A percentile compares a stretch with the other conserved stretches of the same genome.
These are phyloP conservation scores for Ustilago hordei DNA, from an alignment of 1,284 basidiomycete species.

Conservation along the genomic window DNA sequence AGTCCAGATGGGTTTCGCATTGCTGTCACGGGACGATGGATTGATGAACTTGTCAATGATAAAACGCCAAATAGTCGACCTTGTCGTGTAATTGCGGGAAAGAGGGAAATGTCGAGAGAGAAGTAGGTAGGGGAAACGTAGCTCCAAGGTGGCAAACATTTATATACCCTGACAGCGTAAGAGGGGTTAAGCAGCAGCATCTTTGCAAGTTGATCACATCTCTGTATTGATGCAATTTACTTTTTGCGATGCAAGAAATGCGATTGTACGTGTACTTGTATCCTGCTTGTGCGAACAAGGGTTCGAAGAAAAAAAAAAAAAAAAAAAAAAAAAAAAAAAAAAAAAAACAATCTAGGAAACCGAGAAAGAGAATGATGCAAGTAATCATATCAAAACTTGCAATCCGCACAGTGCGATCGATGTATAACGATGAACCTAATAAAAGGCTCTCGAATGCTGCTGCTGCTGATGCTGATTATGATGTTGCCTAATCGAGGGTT, in stretches of 20 bases:
- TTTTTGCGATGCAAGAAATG: too few species aligned
- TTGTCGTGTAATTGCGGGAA: neutral
- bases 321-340: too few species aligned
- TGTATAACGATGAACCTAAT: neutral
- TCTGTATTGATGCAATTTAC: too few species aligned
- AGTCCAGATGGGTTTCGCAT: slow-evolving; percentile 40
- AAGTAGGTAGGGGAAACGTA: neutral
- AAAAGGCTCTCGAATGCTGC: slow-evolving; percentile 1
- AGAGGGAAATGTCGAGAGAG: neutral
- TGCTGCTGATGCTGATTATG: neutral
- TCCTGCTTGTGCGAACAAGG: neutral
- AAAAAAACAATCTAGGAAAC: neutral
- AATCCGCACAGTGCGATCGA: neutral
- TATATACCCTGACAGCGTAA: neutral
- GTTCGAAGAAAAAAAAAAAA: too few species aligned
- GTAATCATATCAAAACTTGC: neutral
- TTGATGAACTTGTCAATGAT: slow-evolving; percentile 21
- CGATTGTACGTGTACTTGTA: too few species aligned
- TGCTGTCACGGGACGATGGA: slow-evolving; percentile 37
- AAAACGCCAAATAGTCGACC: neutral
- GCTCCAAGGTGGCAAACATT: neutral
- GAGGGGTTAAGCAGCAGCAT: too few species aligned
- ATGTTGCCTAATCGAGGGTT: neutral
- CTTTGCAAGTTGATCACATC: too few species aligned
- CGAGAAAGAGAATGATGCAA: neutral